Evolutionary conservation across 1,139 yeast genomes (phyloP).

Genomic region (Scheffersomyces lignicola): DNA sequence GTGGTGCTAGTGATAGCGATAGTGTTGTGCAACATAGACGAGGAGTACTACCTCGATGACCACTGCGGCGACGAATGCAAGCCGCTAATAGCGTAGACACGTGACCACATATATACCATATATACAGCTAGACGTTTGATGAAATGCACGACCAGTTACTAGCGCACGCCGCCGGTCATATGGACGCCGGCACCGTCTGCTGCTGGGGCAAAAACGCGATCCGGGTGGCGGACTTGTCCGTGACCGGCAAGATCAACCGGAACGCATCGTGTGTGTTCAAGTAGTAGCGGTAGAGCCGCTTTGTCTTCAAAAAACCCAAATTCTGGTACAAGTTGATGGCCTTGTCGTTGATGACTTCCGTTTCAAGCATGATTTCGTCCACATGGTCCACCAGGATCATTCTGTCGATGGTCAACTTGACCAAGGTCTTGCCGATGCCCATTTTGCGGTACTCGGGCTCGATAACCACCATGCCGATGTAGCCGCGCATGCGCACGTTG

Average conservation of each 20-base stretch:
- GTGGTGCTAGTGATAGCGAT: not conserved
- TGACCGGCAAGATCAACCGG: slow-evolving; percentile 57
- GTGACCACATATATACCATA: not conserved
- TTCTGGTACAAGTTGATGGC: slow-evolving; percentile 82
- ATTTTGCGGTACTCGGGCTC: slow-evolving; percentile 66
- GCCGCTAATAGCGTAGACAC: not conserved
- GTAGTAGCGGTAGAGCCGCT: slow-evolving; percentile 82
- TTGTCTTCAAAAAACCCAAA: slow-evolving; percentile 81
- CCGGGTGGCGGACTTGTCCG: slow-evolving; percentile 29
- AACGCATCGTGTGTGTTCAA: slow-evolving; percentile 92
- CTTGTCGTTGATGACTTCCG: slow-evolving; percentile 79
- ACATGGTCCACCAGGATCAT: slow-evolving; percentile 62
- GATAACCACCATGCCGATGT: slow-evolving; percentile 95
- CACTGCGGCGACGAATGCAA: not conserved
- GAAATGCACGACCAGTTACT: not conserved
- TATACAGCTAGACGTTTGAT: not conserved
- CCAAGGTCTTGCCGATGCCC: slow-evolving; percentile 79
- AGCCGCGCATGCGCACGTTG: slow-evolving; percentile 72
- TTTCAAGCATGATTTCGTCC: slow-evolving; percentile 88
- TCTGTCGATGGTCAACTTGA: slow-evolving; percentile 59
- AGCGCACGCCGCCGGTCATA: no score
- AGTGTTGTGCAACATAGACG: no score
- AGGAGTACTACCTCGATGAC: not conserved
- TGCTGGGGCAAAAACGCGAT: slow-evolving; percentile 32
- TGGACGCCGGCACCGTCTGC: no score